These are phyloP conservation scores for Pittosporum tobira DNA, from an alignment of 129 eudicot species.

Conservation along the genomic window DNA sequence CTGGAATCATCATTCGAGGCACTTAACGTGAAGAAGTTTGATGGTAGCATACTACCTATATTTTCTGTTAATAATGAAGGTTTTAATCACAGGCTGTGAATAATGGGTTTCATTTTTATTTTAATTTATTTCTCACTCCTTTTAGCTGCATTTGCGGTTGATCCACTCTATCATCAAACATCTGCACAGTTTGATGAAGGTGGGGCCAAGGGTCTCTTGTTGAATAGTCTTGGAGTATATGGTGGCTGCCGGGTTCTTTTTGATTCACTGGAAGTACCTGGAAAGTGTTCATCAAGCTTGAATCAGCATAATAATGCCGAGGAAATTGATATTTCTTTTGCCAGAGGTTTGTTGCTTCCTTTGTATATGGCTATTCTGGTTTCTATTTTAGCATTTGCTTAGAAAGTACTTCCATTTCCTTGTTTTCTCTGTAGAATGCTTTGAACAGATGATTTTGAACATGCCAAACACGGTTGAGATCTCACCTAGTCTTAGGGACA, in stretches of 20 bases:
- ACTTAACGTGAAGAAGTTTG: constrained; percentile 72
- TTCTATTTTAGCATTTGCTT: constrained; percentile 9
- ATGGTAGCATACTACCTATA: constrained; percentile 38
- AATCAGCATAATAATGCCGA: constrained; percentile 18
- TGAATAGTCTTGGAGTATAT: constrained; percentile 63
- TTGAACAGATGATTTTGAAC: constrained; percentile 59
- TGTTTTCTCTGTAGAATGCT: constrained; percentile 33
- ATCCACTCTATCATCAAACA: constrained; percentile 73
- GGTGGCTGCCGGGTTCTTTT: constrained; percentile 68
- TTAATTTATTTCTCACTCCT: not conserved
- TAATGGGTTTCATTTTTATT: not conserved
- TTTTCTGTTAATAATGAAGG: not conserved
- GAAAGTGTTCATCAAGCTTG: constrained; percentile 40
- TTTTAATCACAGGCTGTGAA: not conserved
- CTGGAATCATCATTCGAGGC: constrained; percentile 65
- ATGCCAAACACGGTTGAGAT: constrained; percentile 31
- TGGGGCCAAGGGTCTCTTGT: constrained; percentile 62
- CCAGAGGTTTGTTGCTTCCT: constrained; percentile 36
- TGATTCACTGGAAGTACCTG: constrained; percentile 90
- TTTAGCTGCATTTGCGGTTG: constrained; percentile 82
- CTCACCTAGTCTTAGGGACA: constrained; percentile 48
- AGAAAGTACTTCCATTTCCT: not conserved
- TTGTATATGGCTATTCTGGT: not conserved
- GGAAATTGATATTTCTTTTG: constrained; percentile 44
- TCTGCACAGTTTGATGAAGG: constrained; percentile 79